Conservation (phyloP, 768 basidiomycete species). For the Kwoniella bestiolae region DNA sequence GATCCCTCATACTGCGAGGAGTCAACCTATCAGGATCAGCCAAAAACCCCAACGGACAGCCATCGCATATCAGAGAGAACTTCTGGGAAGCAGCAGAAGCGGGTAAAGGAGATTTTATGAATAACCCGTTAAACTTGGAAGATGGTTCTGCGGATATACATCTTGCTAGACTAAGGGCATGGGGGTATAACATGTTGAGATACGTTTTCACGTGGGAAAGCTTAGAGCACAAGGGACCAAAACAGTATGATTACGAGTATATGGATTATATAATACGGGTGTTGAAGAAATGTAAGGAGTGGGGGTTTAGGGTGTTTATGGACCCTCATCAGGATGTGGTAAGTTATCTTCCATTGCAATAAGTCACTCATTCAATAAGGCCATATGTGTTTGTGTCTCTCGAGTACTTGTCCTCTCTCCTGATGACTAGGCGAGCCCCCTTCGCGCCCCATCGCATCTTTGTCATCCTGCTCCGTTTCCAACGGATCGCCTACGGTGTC, state of each 20-base stretch:
- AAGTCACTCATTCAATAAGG: neutral
- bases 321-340: slow-evolving; percentile 97
- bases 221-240: slow-evolving; percentile 90
- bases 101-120: slow-evolving; percentile 69
- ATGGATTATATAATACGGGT: slow-evolving; percentile 89
- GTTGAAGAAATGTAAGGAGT: slow-evolving; percentile 84
- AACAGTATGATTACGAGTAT: slow-evolving; percentile 85
- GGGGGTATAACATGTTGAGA: slow-evolving; percentile 90
- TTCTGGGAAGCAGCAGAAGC: slow-evolving; percentile 84
- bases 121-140: slow-evolving; percentile 79
- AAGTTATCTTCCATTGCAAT: slow-evolving; percentile 56
- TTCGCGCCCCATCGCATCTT: no score
- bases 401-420: no score
- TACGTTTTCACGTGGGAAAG: slow-evolving; percentile 90
- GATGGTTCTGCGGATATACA: slow-evolving; percentile 66
- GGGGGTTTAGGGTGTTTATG: slow-evolving; percentile 89
- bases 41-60: slow-evolving; percentile 77
- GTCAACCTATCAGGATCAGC: slow-evolving; percentile 90
- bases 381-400: no score
- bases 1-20: slow-evolving; percentile 76
- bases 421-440: no score
- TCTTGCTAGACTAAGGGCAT: slow-evolving; percentile 77
- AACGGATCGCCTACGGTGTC: neutral
- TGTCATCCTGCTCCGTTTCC: no score
- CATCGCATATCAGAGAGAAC: slow-evolving; percentile 69